phyloP scores from a whole-genome alignment of 2,329 filamentous ascomycete genomes.

The Botrytis aclada region DNA sequence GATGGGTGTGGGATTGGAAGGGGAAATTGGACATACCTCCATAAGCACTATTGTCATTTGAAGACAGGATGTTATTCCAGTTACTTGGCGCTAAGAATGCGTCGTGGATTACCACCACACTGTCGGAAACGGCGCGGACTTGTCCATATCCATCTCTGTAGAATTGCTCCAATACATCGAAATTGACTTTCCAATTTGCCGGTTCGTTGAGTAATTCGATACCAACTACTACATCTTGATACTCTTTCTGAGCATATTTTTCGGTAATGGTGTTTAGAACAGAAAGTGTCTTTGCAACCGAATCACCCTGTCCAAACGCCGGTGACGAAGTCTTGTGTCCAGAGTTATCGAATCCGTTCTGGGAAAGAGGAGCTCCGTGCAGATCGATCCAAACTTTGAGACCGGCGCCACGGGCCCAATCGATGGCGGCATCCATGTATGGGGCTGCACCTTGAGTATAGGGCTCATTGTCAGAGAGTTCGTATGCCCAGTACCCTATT shows the following conservation, averaged over 20 bases:
- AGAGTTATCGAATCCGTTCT: constrained; percentile 63
- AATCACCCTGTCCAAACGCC: constrained; percentile 47
- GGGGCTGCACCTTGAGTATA: constrained; percentile 50
- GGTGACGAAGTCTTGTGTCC: constrained; percentile 47
- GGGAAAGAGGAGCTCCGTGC: constrained; percentile 54
- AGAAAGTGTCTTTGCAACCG: constrained; percentile 48
- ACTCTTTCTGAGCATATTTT: constrained; percentile 52
- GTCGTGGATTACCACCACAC: constrained; percentile 56
- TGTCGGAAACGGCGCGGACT: constrained; percentile 45
- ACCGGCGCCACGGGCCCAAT: constrained; percentile 51
- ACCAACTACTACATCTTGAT: constrained; percentile 57
- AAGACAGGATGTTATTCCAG: constrained; percentile 60
- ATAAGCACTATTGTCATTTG: constrained; percentile 45
- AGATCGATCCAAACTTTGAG: constrained; percentile 58
- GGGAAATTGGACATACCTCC: constrained; percentile 42
- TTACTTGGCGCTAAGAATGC: constrained; percentile 51
- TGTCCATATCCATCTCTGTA: constrained; percentile 51
- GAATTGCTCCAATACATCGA: constrained; percentile 38
- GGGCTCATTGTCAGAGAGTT: constrained; percentile 46
- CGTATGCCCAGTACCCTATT: constrained; percentile 58
- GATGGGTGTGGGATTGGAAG: constrained; percentile 33
- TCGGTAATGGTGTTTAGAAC: constrained; percentile 56
- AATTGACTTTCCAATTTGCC: constrained; percentile 38
- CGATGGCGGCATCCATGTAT: constrained; percentile 55
- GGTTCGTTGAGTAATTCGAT: constrained; percentile 59